Conservation (phyloP, 345 rosid genomes). For the sweet orange (Citrus sinensis) region DVS_A1.0 CM039165.1:35554001-35554500, state of each 20-base stretch:
- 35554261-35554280: too few species aligned
- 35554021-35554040: neutral
- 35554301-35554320: too few species aligned
- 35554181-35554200: too few species aligned
- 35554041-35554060: neutral
- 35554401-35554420: conserved; percentile 15
- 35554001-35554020: neutral
- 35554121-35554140: too few species aligned
- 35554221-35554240: too few species aligned
- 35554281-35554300: too few species aligned
- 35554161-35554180: rapidly evolving
- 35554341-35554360: too few species aligned
- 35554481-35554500: conserved; percentile 25
- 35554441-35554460: conserved; percentile 18
- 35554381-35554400: neutral
- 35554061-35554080: neutral
- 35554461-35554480: conserved; percentile 30
- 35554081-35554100: neutral
- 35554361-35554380: neutral
- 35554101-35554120: too few species aligned
- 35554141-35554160: too few species aligned
- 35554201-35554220: rapidly evolving
- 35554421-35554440: conserved; percentile 23
- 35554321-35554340: too few species aligned
- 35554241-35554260: too few species aligned